phyloP scores from a whole-genome alignment of 129 eudicot genomes.

The Centrapalus pauciflorus region DNA sequence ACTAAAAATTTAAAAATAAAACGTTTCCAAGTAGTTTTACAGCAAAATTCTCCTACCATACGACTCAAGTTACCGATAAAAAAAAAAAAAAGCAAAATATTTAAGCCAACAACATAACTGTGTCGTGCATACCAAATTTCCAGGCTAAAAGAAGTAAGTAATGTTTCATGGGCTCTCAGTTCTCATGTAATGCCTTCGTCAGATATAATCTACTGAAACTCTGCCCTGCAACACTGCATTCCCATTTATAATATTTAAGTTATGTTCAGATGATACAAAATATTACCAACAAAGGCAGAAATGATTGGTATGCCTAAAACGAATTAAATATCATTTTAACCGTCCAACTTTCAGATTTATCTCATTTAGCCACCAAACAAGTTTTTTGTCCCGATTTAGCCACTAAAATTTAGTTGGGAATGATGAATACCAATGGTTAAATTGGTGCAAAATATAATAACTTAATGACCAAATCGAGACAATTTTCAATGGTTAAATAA shows the following conservation, averaged over 20 bases:
- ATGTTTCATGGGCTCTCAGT: conserved; percentile 31
- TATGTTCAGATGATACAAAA: not conserved
- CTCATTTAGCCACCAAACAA: too few relatives aligned
- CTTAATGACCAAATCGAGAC: too few relatives aligned
- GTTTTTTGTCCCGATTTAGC: too few relatives aligned
- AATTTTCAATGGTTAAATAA: too few relatives aligned
- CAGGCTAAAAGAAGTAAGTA: conserved; percentile 3
- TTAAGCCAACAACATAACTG: not conserved
- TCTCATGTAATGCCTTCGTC: conserved; percentile 91
- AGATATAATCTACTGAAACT: conserved; percentile 76
- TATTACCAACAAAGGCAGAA: too few relatives aligned
- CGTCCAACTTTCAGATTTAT: too few relatives aligned
- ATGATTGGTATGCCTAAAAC: too few relatives aligned
- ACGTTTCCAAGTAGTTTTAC: conserved; percentile 1
- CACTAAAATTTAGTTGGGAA: too few relatives aligned
- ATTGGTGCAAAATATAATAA: too few relatives aligned
- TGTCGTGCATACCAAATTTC: conserved; percentile 12
- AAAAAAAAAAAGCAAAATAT: conserved; percentile 5
- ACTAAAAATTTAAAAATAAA: not conserved
- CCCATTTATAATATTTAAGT: not conserved
- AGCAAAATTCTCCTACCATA: conserved; percentile 26
- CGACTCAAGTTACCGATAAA: not conserved
- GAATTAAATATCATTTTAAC: too few relatives aligned
- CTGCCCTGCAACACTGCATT: conserved; percentile 96
- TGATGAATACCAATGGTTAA: too few relatives aligned